Percentiles rank a stretch among this genome's conserved stretches.
Evolutionary conservation across 768 basidiomycete species (phyloP).

Genomic region (Baorangia bicolor): DNA sequence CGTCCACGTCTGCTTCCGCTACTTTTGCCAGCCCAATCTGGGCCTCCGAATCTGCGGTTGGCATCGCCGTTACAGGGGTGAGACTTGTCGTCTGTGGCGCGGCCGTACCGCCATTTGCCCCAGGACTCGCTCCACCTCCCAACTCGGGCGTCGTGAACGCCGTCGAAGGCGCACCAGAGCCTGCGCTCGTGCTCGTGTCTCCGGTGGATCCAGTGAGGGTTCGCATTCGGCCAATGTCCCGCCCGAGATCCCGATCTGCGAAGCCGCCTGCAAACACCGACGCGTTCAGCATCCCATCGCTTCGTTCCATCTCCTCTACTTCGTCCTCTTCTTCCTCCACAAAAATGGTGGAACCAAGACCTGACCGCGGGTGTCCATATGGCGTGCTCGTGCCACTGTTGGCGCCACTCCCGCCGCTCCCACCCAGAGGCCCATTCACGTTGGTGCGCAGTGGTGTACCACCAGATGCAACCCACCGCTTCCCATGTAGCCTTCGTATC

Average conservation of each 20-base stretch:
- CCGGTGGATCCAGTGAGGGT: constrained; percentile 52
- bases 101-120: constrained; percentile 29
- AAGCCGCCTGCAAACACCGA: constrained; percentile 37
- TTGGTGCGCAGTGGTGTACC: constrained; percentile 59
- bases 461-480: constrained; percentile 72
- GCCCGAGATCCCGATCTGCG: constrained; percentile 41
- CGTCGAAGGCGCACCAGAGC: constrained; percentile 45
- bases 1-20: constrained; percentile 80
- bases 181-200: constrained; percentile 32
- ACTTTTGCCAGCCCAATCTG: constrained; percentile 80
- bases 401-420: constrained; percentile 45
- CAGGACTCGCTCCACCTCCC: constrained; percentile 35
- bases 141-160: constrained; percentile 65
- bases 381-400: constrained; percentile 72
- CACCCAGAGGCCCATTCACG: constrained; percentile 42
- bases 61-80: constrained; percentile 68
- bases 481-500: constrained; percentile 64
- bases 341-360: constrained; percentile 52
- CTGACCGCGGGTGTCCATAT: constrained; percentile 51
- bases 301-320: constrained; percentile 53
- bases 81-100: constrained; percentile 54
- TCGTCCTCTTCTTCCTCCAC: constrained; percentile 81
- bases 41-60: constrained; percentile 68
- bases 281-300: constrained; percentile 26
- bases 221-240: constrained; percentile 45